phyloP scores from a whole-genome alignment of 345 rosid genomes.

The Turnera subulata region DNA sequence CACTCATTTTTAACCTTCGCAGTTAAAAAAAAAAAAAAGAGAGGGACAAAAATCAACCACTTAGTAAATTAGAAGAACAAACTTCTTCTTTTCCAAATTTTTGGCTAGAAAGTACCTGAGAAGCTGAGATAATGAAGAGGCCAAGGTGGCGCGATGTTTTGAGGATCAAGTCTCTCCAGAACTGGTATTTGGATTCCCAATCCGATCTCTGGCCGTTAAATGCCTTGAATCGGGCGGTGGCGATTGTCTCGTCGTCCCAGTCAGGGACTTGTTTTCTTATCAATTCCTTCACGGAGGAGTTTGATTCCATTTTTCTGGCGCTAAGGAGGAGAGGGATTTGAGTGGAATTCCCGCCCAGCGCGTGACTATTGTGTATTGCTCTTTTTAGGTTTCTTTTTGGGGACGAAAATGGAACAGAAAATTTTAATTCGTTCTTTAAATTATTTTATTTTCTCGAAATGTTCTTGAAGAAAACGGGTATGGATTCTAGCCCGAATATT shows the following conservation, averaged over 20 bases:
- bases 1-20: constrained; percentile 55
- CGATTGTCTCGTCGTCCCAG: constrained; percentile 73
- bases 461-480: too few species aligned
- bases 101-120: constrained; percentile 64
- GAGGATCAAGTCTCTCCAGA: constrained; percentile 76
- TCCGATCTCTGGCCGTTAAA: constrained; percentile 90
- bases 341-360: constrained; percentile 8
- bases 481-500: too few species aligned
- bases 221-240: constrained; percentile 80
- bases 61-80: not conserved
- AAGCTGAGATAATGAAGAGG: constrained; percentile 42
- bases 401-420: too few species aligned
- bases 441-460: too few species aligned
- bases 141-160: constrained; percentile 52
- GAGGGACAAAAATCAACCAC: not conserved
- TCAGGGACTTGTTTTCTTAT: constrained; percentile 60
- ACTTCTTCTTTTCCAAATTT: too few species aligned
- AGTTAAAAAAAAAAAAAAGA: too few species aligned
- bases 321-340: not conserved
- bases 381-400: too few species aligned
- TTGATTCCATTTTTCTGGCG: constrained; percentile 34
- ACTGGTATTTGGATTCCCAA: constrained; percentile 68
- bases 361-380: not conserved
- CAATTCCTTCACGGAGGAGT: constrained; percentile 36
- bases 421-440: too few species aligned